phyloP scores from a whole-genome alignment of 2,329 filamentous ascomycete species.

The Daldinia eschscholtzii region DNA sequence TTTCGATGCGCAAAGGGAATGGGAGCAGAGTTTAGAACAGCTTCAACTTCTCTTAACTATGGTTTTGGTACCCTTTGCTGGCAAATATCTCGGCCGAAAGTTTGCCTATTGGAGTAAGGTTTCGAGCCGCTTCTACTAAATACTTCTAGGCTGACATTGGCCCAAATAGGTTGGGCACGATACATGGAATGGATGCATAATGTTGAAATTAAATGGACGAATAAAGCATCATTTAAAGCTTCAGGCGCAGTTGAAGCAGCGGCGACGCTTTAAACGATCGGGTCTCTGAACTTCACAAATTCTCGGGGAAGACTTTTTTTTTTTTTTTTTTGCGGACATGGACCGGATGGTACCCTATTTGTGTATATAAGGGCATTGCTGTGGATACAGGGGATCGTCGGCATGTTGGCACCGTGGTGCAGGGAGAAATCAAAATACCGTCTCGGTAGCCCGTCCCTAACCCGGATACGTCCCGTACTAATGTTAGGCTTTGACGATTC shows the following conservation, averaged over 20 bases:
- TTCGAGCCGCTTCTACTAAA: neutral
- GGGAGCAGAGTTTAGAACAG: conserved; percentile 94
- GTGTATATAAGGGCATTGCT: conserved; percentile 33
- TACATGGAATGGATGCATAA: conserved; percentile 95
- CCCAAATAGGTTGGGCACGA: conserved; percentile 80
- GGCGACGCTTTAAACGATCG: conserved; percentile 57
- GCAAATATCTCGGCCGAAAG: conserved; percentile 94
- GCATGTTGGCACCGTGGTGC: conserved; percentile 11
- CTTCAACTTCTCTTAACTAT: conserved; percentile 92
- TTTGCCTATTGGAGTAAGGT: conserved; percentile 95
- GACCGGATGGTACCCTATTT: conserved; percentile 31
- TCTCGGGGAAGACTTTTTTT: conserved; percentile 14
- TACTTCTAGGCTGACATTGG: conserved; percentile 35
- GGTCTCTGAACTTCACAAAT: neutral
- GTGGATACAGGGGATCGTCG: conserved; percentile 20
- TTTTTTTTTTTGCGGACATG: conserved; percentile 18
- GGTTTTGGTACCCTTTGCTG: conserved; percentile 92
- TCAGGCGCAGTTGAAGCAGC: conserved; percentile 73
- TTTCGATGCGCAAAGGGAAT: conserved; percentile 92
- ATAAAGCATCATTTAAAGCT: conserved; percentile 72
- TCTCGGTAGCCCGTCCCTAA: conserved; percentile 1
- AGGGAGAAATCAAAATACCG: conserved; percentile 10
- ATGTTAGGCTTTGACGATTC: conserved; percentile 3
- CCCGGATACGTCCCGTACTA: neutral
- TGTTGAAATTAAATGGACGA: conserved; percentile 77